These are phyloP conservation scores for Orychophragmus violaceus DNA, from an alignment of 345 rosid genomes.

Conservation along the genomic window DNA sequence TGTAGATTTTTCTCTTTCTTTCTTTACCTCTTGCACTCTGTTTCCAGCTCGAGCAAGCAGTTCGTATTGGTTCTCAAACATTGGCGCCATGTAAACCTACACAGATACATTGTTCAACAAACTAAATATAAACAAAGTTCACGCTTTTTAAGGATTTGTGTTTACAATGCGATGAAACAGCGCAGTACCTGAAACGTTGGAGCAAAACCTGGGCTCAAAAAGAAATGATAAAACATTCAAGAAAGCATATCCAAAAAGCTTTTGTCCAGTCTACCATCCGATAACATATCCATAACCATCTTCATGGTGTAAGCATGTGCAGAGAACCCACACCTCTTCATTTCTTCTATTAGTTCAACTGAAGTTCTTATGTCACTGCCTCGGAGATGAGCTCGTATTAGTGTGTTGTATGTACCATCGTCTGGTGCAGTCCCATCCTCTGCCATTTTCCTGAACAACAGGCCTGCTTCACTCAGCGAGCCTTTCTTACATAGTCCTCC, in stretches of 20 bases:
- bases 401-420: no score
- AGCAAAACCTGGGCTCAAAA: conserved; percentile 88
- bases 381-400: no score
- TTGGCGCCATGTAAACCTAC: conserved; percentile 95
- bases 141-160: background rate
- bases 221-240: conserved; percentile 42
- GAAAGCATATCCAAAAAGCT: background rate
- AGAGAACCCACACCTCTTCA: background rate
- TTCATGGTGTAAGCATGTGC: background rate
- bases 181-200: conserved; percentile 95
- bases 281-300: background rate
- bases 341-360: no score
- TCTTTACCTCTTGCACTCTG: conserved; percentile 89
- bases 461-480: no score
- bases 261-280: background rate
- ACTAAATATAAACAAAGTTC: background rate
- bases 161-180: background rate
- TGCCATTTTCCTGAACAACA: no score
- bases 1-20: background rate
- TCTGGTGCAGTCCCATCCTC: no score
- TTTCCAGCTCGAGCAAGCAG: conserved; percentile 89
- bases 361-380: no score
- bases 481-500: no score
- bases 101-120: background rate
- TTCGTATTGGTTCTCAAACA: conserved; percentile 79